Percentiles rank a stretch among this genome's conserved stretches.
phyloP scores from a whole-genome alignment of 2,329 filamentous ascomycete genomes.

The Balansia obtecta region DNA sequence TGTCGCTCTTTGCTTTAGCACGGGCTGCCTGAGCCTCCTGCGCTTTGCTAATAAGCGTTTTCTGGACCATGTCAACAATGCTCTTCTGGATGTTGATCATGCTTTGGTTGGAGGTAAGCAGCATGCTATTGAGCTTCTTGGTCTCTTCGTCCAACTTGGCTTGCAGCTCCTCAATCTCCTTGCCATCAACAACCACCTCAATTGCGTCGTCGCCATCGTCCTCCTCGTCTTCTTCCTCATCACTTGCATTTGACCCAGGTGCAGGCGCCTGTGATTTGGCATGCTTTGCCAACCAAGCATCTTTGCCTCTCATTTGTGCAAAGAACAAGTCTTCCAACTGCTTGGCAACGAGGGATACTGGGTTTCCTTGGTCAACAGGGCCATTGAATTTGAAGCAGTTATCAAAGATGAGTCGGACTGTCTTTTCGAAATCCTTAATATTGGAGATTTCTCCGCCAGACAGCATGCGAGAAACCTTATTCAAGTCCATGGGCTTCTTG shows the following conservation, averaged over 20 bases:
- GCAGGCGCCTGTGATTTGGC: slow-evolving; percentile 42
- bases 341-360: slow-evolving; percentile 60
- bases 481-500: slow-evolving; percentile 93
- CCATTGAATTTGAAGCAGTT: slow-evolving; percentile 91
- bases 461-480: slow-evolving; percentile 69
- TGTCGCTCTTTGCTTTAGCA: slow-evolving; percentile 39
- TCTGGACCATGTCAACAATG: slow-evolving; percentile 53
- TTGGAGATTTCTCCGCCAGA: slow-evolving; percentile 67
- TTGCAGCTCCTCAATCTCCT: slow-evolving; percentile 37
- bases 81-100: slow-evolving; percentile 45
- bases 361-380: slow-evolving; percentile 43
- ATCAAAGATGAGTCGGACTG: slow-evolving; percentile 69
- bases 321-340: slow-evolving; percentile 66
- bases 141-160: slow-evolving; percentile 43
- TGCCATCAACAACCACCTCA: slow-evolving; percentile 28
- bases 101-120: slow-evolving; percentile 37
- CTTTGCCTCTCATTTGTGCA: slow-evolving; percentile 63
- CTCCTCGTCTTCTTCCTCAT: slow-evolving; percentile 61
- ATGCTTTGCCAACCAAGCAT: slow-evolving; percentile 67
- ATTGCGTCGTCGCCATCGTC: slow-evolving; percentile 36
- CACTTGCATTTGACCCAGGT: slow-evolving; percentile 50
- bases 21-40: slow-evolving; percentile 42
- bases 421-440: slow-evolving; percentile 74
- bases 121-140: slow-evolving; percentile 41
- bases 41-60: slow-evolving; percentile 63